phyloP scores from a whole-genome alignment of 306 rosid genomes.

The Acacia confusa region DNA sequence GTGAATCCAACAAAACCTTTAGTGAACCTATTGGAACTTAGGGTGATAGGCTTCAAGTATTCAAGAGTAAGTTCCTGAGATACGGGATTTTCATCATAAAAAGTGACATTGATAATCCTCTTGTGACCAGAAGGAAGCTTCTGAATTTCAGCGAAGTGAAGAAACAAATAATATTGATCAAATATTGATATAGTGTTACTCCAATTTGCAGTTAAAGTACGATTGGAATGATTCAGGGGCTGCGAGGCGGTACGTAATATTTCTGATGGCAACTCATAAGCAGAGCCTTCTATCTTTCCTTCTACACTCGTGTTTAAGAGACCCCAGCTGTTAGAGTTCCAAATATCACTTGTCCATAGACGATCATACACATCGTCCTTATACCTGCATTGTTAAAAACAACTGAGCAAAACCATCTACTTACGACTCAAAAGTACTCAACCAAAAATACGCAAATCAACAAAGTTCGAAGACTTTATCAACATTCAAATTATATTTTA shows the following conservation, averaged over 20 bases:
- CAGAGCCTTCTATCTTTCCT: not conserved
- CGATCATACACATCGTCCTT: not conserved
- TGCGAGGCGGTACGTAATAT: not conserved
- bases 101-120: too few relatives aligned
- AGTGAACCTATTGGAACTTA: not conserved
- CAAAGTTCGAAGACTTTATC: too few relatives aligned
- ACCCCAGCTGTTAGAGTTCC: fast-evolving
- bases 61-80: conserved; percentile 4
- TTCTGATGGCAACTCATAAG: not conserved
- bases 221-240: not conserved
- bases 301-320: not conserved
- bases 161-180: not conserved
- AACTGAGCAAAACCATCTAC: too few relatives aligned
- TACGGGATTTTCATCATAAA: not conserved
- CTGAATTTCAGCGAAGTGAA: not conserved
- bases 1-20: not conserved
- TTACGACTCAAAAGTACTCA: too few relatives aligned
- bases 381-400: not conserved
- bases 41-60: not conserved
- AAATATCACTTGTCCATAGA: not conserved
- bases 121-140: not conserved
- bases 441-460: too few relatives aligned
- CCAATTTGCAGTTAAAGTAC: not conserved
- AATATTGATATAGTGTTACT: not conserved
- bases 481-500: too few relatives aligned